Base-by-base conservation (phyloP, 2,329 filamentous ascomycete species). In the Fusarium sp. region DNA sequence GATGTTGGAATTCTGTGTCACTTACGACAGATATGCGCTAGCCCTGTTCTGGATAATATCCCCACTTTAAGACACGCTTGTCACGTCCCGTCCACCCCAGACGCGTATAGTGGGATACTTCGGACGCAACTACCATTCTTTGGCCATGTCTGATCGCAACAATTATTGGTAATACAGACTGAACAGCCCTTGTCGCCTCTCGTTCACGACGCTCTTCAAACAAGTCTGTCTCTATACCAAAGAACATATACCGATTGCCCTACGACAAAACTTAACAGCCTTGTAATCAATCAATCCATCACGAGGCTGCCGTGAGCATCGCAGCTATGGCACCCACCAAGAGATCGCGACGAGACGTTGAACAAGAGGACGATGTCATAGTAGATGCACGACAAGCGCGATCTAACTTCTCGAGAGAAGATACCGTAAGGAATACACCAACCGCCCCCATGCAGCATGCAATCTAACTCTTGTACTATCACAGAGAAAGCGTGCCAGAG, bases 321-420 rank as follows among this genome's bases (percentile, higher is more conserved):
- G 41, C 24, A 45, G 52, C 44, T 52, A 83, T 83, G 81, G 70
- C 79, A 52, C 76, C 78, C 10, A 60, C 76, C 31, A 89, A 89
- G 79, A 85, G 87, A 72, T 81, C 82, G 28, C 82, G 84, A 48
- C 82, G 75, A 56, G 79, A 74, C 12, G 78, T 80, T 44, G 81
- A 83, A 22, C 77, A 80, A 57, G 79, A 81, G 24, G 81, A 81
- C n/a, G 80, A 83, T 26, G 81, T 81, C 22, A 70, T 81, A 35
- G 75, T 80, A 6, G 79, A 85, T 22, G 76, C 81, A n/a, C 79
- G 79, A n/a, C 78, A 82, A 49, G 84, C 84, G 18, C 84, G 81
- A 69, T 86, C 86, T 3, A 82, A 80, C 31, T 75, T 85, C 33
- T 81, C 81, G 41, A 79, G 79, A n/a, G 75, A 78, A 10, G 81